phyloP scores from a whole-genome alignment of 202 grass and related monocot species.

The Miscanthus sacchariflorus region DNA sequence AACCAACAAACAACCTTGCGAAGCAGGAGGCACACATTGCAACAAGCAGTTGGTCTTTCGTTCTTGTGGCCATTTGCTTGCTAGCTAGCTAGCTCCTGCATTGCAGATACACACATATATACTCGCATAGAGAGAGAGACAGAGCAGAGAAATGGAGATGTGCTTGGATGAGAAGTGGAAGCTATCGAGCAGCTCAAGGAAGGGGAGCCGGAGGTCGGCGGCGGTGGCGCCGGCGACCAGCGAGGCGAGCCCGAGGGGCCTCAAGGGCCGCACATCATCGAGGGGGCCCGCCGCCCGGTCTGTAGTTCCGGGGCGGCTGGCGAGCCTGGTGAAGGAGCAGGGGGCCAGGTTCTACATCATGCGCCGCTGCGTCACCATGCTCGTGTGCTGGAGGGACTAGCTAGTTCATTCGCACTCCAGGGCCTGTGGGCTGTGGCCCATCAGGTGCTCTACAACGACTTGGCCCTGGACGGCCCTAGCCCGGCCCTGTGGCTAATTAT shows the following conservation, averaged over 20 bases:
- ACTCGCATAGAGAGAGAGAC: not conserved
- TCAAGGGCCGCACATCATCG: not conserved
- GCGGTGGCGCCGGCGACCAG: not conserved
- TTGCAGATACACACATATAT: not conserved
- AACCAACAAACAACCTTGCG: too few relatives aligned
- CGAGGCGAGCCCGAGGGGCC: not conserved
- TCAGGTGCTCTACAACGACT: too few relatives aligned
- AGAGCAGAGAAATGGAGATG: conserved; percentile 53
- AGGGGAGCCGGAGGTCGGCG: conserved; percentile 37
- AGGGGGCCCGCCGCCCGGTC: not conserved
- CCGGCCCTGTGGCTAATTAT: not conserved
- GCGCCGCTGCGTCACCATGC: conserved; percentile 99
- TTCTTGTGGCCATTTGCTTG: not conserved
- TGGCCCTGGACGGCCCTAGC: too few relatives aligned
- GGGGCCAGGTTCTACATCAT: conserved; percentile 98
- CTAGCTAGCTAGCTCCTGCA: not conserved
- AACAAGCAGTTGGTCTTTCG: not conserved
- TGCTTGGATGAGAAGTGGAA: conserved; percentile 66
- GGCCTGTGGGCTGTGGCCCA: not conserved
- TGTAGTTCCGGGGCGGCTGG: too few relatives aligned
- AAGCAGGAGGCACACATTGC: not conserved
- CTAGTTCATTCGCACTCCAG: not conserved
- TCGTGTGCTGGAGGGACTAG: conserved; percentile 95
- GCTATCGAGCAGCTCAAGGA: conserved; percentile 47
- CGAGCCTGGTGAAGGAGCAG: conserved; percentile 87